phyloP scores from a whole-genome alignment of 768 basidiomycete species.

The Leccinum boreale region DNA sequence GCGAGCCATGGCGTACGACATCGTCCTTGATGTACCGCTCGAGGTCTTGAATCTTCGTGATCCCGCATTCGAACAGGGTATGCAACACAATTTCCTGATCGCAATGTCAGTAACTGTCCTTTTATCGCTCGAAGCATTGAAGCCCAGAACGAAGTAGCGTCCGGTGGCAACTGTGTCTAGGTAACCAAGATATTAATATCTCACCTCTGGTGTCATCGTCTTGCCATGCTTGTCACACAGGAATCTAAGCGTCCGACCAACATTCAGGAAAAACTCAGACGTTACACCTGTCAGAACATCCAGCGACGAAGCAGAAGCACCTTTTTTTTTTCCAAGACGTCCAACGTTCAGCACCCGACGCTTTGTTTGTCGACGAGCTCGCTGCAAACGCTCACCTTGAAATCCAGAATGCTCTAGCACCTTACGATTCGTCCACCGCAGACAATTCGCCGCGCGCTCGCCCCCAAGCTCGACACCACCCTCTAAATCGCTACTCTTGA shows the following conservation, averaged over 20 bases:
- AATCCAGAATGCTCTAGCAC: conserved; percentile 89
- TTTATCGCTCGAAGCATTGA: neutral
- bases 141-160: neutral
- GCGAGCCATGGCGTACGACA: conserved; percentile 73
- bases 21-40: conserved; percentile 90
- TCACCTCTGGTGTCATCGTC: conserved; percentile 83
- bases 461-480: conserved; percentile 54
- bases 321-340: conserved; percentile 33
- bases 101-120: conserved; percentile 7
- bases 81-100: conserved; percentile 90
- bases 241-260: conserved; percentile 83
- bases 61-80: conserved; percentile 87
- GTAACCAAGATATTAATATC: conserved; percentile 25
- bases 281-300: conserved; percentile 76
- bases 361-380: neutral
- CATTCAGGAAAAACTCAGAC: conserved; percentile 77
- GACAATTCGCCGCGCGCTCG: conserved; percentile 57
- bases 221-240: conserved; percentile 76
- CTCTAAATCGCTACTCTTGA: conserved; percentile 9
- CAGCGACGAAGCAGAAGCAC: conserved; percentile 70
- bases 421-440: conserved; percentile 70
- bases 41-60: conserved; percentile 70
- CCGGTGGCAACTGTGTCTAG: neutral
- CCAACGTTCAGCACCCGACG: conserved; percentile 3
- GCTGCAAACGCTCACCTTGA: conserved; percentile 58